phyloP scores from a whole-genome alignment of 257 asterid species.

The Solanum lycopersicoides region DNA sequence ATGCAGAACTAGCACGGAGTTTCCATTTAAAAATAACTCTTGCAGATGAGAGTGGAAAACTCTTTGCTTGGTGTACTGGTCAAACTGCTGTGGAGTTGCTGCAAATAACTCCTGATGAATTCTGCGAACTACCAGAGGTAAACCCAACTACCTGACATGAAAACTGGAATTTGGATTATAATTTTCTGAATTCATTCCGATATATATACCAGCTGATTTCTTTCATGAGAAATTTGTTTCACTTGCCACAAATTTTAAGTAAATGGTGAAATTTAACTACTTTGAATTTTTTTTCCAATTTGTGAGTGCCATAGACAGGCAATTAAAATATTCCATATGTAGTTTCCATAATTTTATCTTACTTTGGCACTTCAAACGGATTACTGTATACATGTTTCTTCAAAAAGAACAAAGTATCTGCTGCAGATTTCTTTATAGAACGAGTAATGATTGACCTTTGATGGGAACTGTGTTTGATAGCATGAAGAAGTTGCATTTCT shows the following conservation, averaged over 20 bases:
- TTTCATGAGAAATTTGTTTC: not conserved
- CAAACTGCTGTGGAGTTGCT: constrained; percentile 87
- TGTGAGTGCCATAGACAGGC: not conserved
- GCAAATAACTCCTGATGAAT: constrained; percentile 79
- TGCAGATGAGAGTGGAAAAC: constrained; percentile 60
- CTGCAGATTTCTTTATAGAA: not conserved
- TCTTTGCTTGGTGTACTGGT: constrained; percentile 76
- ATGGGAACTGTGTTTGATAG: not conserved
- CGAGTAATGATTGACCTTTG: not conserved
- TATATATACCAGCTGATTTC: not conserved
- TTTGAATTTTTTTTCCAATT: not conserved
- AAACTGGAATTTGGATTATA: not conserved
- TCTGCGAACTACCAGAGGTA: constrained; percentile 76
- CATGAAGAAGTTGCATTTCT: not conserved
- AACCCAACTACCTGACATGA: not conserved
- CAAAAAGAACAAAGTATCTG: not conserved
- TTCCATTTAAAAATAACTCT: constrained; percentile 55
- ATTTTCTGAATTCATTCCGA: not conserved
- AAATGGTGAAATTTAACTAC: not conserved
- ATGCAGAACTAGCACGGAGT: constrained; percentile 40
- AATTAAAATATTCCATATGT: not conserved
- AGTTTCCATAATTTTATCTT: not conserved
- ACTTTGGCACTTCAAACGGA: not conserved
- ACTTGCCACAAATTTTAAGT: not conserved
- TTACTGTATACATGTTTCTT: not conserved